A percentile compares a stretch with the other conserved stretches of the same genome.
These are phyloP conservation scores for Volvox africanus DNA, from an alignment of 139 green algal species.

Conservation along the genomic window DNA sequence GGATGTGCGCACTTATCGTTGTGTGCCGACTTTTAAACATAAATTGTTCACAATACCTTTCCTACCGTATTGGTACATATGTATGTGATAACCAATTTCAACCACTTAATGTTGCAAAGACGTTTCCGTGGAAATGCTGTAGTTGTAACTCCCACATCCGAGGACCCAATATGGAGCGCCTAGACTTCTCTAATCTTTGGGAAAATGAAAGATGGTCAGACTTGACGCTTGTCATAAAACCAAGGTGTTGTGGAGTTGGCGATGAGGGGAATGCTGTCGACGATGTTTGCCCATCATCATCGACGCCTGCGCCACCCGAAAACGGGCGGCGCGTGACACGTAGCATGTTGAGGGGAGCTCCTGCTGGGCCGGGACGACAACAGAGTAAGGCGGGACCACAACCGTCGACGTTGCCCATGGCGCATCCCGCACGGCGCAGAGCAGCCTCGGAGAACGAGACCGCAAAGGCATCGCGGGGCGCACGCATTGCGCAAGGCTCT, in stretches of 20 bases:
- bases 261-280: not conserved
- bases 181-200: slow-evolving; percentile 20
- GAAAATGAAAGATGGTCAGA: slow-evolving; percentile 19
- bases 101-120: not conserved
- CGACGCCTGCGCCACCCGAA: not conserved
- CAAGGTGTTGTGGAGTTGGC: not conserved
- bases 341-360: not conserved
- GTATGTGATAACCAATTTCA: not conserved
- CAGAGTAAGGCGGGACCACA: not conserved
- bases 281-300: not conserved
- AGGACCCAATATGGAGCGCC: not conserved
- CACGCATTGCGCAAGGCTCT: not conserved
- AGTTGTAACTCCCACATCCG: not conserved
- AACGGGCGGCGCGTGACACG: not conserved
- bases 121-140: not conserved
- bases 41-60: not conserved
- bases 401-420: not conserved
- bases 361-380: not conserved
- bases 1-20: not conserved
- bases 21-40: not conserved
- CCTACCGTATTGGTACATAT: too few relatives aligned
- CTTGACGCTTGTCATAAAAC: not conserved
- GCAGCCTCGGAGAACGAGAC: not conserved
- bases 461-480: not conserved
- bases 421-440: not conserved